These are phyloP conservation scores for Styphnolobium japonicum DNA, from an alignment of 306 rosid species.

Conservation along the genomic window DNA sequence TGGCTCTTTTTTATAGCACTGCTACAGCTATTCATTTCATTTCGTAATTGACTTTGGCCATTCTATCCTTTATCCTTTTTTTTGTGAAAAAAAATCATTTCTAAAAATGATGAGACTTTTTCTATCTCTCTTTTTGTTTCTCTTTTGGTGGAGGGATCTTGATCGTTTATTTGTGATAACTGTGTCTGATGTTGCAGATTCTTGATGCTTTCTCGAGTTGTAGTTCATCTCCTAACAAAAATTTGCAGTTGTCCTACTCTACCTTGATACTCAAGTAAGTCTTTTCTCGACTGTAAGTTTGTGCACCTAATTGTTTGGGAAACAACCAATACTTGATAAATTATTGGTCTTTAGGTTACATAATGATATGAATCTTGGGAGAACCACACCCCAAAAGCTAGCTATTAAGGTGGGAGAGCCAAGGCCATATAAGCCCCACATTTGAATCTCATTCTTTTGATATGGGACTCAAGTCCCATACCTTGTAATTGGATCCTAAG, in stretches of 20 bases:
- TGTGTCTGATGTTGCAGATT: constrained; percentile 57
- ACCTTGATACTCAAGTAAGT: constrained; percentile 92
- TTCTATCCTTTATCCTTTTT: background rate
- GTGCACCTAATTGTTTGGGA: background rate
- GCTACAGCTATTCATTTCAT: background rate
- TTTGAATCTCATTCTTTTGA: too few species aligned
- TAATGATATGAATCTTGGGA: too few species aligned
- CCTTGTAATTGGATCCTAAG: too few species aligned
- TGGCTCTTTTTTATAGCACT: background rate
- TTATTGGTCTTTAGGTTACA: constrained; percentile 3
- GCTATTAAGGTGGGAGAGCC: too few species aligned
- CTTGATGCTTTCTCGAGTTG: constrained; percentile 84
- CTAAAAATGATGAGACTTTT: background rate
- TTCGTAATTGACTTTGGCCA: background rate
- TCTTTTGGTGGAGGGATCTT: background rate
- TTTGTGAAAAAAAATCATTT: background rate
- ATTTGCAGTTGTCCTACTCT: constrained; percentile 71
- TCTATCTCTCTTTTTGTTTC: background rate
- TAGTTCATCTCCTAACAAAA: constrained; percentile 77
- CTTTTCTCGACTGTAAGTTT: background rate
- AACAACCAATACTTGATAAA: background rate
- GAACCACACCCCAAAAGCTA: too few species aligned
- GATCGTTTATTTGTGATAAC: constrained; percentile 9
- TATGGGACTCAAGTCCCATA: too few species aligned
- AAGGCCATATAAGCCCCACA: too few species aligned